A percentile compares a stretch with the other conserved stretches of the same genome.
Evolutionary conservation across 768 basidiomycete species (phyloP).

Genomic region (Boletus eberwhitei): DNA sequence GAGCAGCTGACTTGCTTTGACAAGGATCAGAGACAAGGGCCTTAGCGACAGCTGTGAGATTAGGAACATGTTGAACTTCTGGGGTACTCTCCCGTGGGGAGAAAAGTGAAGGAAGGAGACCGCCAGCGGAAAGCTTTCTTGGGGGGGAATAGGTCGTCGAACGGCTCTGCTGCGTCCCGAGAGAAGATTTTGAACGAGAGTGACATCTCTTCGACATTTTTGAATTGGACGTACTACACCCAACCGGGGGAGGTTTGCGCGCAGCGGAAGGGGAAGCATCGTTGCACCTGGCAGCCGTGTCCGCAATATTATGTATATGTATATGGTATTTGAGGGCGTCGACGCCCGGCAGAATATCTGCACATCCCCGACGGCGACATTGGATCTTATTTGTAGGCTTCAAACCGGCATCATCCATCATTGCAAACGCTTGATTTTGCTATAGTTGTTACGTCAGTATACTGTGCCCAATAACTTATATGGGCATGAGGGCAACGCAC

Average conservation of each 20-base stretch:
- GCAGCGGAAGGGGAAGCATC: not conserved
- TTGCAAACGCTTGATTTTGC: conserved; percentile 25
- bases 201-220: conserved; percentile 7
- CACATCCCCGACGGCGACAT: conserved; percentile 46
- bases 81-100: conserved; percentile 7
- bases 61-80: conserved; percentile 2
- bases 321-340: conserved; percentile 50
- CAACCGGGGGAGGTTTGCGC: not conserved
- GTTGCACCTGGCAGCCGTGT: conserved; percentile 10
- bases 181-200: conserved; percentile 19
- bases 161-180: not conserved
- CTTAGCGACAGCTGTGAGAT: conserved; percentile 12
- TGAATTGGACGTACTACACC: not conserved
- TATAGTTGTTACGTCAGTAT: conserved; percentile 6
- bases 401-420: conserved; percentile 27
- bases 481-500: conserved; percentile 31
- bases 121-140: conserved; percentile 17
- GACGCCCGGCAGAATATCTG: conserved; percentile 39
- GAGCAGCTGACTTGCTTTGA: not conserved
- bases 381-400: conserved; percentile 33
- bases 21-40: conserved; percentile 2
- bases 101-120: conserved; percentile 14
- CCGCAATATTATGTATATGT: conserved; percentile 54
- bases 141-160: not conserved
- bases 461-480: not conserved